phyloP scores from a whole-genome alignment of 768 basidiomycete species.

The Lentinula raphanica region DNA sequence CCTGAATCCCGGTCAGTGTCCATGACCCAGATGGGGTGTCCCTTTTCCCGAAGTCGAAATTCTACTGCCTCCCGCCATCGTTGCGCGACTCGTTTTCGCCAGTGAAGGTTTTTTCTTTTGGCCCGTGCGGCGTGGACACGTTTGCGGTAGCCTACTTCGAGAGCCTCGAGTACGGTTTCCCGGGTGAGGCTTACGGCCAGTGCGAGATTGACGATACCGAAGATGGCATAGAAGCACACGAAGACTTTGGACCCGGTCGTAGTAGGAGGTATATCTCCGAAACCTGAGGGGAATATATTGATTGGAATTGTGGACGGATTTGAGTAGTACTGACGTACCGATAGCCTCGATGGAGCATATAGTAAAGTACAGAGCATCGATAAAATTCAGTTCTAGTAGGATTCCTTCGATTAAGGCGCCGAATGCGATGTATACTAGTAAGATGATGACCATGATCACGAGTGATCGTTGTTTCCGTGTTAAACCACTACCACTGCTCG shows the following conservation, averaged over 20 bases:
- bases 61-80: constrained; percentile 63
- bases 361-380: constrained; percentile 76
- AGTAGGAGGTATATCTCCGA: constrained; percentile 67
- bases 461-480: constrained; percentile 76
- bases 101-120: constrained; percentile 36
- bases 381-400: constrained; percentile 52
- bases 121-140: constrained; percentile 44
- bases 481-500: constrained; percentile 70
- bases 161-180: constrained; percentile 68
- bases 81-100: constrained; percentile 38
- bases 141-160: constrained; percentile 58
- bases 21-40: constrained; percentile 49
- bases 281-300: constrained; percentile 23
- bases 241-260: constrained; percentile 52
- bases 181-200: constrained; percentile 60
- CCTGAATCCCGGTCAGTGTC: constrained; percentile 19
- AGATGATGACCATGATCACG: constrained; percentile 71
- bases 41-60: constrained; percentile 51
- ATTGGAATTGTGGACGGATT: neutral
- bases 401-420: constrained; percentile 59
- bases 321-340: constrained; percentile 28
- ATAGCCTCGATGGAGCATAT: constrained; percentile 69
- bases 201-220: constrained; percentile 61
- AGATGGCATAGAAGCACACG: constrained; percentile 48
- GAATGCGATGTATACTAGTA: constrained; percentile 69